A percentile compares a stretch with the other conserved stretches of the same genome.
Conservation (phyloP, 2,329 filamentous ascomycete species). For the Didymella pomorum region DNA sequence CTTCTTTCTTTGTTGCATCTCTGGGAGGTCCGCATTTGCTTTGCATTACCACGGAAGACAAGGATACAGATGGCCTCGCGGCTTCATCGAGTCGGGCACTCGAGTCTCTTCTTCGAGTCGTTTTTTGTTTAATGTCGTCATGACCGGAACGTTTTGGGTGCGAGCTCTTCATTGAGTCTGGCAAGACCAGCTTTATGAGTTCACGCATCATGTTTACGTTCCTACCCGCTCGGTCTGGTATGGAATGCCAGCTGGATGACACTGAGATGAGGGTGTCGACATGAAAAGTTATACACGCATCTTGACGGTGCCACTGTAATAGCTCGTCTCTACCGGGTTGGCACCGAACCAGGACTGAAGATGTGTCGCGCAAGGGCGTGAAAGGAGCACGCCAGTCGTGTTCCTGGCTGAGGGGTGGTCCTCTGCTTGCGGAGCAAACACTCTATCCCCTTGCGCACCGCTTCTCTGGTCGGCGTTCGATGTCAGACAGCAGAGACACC, state of each 20-base stretch:
- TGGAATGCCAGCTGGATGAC: slow-evolving; percentile 50
- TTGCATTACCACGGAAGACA: slow-evolving; percentile 54
- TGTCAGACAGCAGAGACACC: slow-evolving; percentile 12
- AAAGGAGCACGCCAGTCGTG: slow-evolving; percentile 45
- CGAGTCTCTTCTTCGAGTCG: slow-evolving; percentile 40
- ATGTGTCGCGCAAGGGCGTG: slow-evolving; percentile 33
- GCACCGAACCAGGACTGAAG: slow-evolving; percentile 10
- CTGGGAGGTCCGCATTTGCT: slow-evolving; percentile 55
- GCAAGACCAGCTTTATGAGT: slow-evolving; percentile 44
- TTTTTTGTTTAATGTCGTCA: slow-evolving; percentile 53
- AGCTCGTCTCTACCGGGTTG: slow-evolving; percentile 34
- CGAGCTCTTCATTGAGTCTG: slow-evolving; percentile 50
- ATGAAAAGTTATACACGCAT: slow-evolving; percentile 52
- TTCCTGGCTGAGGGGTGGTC: slow-evolving; percentile 39
- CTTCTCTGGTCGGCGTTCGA: not conserved
- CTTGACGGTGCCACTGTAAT: slow-evolving; percentile 49
- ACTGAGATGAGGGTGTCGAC: slow-evolving; percentile 42
- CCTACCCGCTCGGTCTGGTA: slow-evolving; percentile 47
- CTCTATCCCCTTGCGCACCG: slow-evolving; percentile 23
- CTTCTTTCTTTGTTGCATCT: slow-evolving; percentile 48
- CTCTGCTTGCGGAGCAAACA: slow-evolving; percentile 52
- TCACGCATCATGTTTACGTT: slow-evolving; percentile 41
- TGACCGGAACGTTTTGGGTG: slow-evolving; percentile 33
- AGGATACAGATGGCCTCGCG: slow-evolving; percentile 53
- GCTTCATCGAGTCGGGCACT: slow-evolving; percentile 51